Evolutionary conservation across 352 stramenopile genomes (phyloP), one percentile per base, ranked within the genome.

Genomic region (Globisporangium sylvaticum): DNA sequence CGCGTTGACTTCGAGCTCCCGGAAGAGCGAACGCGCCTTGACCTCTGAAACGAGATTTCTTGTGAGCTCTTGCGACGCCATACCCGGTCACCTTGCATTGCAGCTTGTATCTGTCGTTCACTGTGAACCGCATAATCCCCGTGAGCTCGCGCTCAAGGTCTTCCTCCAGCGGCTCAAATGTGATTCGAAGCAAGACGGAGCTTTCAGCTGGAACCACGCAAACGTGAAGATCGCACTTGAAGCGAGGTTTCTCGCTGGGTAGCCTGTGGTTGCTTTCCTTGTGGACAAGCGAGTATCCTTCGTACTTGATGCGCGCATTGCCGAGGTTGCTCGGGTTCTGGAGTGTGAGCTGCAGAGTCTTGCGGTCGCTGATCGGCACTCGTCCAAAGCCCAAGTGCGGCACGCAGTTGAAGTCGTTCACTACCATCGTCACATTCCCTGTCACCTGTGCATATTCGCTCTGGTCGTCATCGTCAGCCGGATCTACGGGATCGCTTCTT

Each of bases 151-250:
- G 68, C 31, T 81, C 74, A 0, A 80, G 65, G 62, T 92, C 87
- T 1, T 62, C 53, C 1, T 68, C 34, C 4, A 70, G 62, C 5
- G 84, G 87, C 42, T 89, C 80, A 58, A 89, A 94, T 10, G 79
- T 90, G 10, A 94, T 77, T 24, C 80, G 68, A 15, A 94, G 68
- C 52, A 72, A 78, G 57, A 89, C 70, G 0, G 78, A 77, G 58
- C 81, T 76, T 1, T 87, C 70, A 0, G 83, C 73, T 8, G 84
- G 71, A n/a, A 94, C 77, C 1, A 91, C 81, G 64, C 84, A 91
- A 18, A 91, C 62, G 54, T 91, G 79, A 10, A 92, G 37, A 56
- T 92, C 84, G 63, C 84, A 92, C 53, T 86, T 89, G 66, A 92
- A 91, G 6, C 84, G 77, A 32, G 58, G 20, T 42, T 75, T 77